Percentiles rank a stretch among this genome's conserved stretches.
These are phyloP conservation scores for Angomonas ambiguus DNA, from an alignment of 208 protist species.

Conservation along the genomic window DNA sequence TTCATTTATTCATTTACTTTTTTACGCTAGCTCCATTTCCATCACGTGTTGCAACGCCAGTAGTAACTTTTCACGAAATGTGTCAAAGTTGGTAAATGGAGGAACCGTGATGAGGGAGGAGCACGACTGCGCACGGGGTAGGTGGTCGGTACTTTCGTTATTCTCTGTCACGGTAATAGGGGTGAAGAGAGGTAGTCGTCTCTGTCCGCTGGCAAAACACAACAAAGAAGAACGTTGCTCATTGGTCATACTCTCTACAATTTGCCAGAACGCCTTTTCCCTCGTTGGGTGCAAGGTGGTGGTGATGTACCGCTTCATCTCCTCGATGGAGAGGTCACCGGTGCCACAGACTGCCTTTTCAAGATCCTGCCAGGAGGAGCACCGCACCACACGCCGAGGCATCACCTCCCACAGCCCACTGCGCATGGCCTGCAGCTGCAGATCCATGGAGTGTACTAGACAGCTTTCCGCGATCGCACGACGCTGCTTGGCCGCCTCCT, in stretches of 20 bases:
- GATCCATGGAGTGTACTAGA: slow-evolving; percentile 84
- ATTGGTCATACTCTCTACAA: slow-evolving; percentile 73
- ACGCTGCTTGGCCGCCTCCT: slow-evolving; percentile 26
- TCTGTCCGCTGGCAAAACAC: slow-evolving; percentile 86
- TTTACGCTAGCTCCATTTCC: slow-evolving; percentile 84
- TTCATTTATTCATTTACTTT: not conserved
- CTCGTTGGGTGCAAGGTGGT: slow-evolving; percentile 40
- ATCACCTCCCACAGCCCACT: slow-evolving; percentile 72
- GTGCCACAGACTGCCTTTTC: slow-evolving; percentile 80
- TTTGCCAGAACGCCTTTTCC: slow-evolving; percentile 79
- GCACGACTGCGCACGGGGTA: slow-evolving; percentile 88
- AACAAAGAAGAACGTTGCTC: slow-evolving; percentile 79
- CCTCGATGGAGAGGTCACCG: slow-evolving; percentile 49
- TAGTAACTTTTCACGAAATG: slow-evolving; percentile 76
- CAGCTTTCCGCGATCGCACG: slow-evolving; percentile 74
- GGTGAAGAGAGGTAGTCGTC: slow-evolving; percentile 69
- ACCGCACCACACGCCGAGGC: slow-evolving; percentile 79
- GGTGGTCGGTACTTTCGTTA: slow-evolving; percentile 70
- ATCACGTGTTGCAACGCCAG: slow-evolving; percentile 77
- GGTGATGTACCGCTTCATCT: slow-evolving; percentile 67
- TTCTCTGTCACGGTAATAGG: slow-evolving; percentile 75
- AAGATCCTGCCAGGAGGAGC: slow-evolving; percentile 81
- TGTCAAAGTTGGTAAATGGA: slow-evolving; percentile 68
- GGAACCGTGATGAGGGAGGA: slow-evolving; percentile 82
- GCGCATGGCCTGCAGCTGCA: slow-evolving; percentile 78